These are phyloP conservation scores for Cutaneotrichosporon dermatis DNA, from an alignment of 1,284 basidiomycete species.

Conservation along the genomic window DNA sequence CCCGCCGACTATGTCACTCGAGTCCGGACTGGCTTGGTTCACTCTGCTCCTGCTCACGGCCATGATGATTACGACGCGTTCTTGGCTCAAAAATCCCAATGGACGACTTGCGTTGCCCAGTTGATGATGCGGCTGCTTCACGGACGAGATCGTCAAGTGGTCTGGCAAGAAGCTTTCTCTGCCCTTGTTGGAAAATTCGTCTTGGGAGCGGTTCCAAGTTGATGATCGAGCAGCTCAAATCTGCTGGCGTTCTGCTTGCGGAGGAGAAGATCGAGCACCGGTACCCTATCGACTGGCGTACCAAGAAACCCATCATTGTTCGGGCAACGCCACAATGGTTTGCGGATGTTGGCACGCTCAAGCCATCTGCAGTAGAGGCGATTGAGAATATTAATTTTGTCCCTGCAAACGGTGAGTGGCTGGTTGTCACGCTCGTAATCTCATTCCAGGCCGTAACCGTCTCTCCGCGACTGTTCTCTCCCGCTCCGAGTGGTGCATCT, in stretches of 20 bases:
- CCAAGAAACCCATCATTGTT: constrained; percentile 84
- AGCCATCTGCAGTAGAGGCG: constrained; percentile 66
- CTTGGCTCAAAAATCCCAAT: constrained; percentile 43
- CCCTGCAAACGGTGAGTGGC: constrained; percentile 63
- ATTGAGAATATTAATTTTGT: constrained; percentile 72
- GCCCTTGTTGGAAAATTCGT: constrained; percentile 64
- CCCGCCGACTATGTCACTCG: constrained; percentile 67
- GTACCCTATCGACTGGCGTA: constrained; percentile 98
- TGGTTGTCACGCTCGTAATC: constrained; percentile 4
- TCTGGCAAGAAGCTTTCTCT: constrained; percentile 46
- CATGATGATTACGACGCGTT: constrained; percentile 84
- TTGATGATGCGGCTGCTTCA: constrained; percentile 77
- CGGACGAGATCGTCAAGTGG: constrained; percentile 55
- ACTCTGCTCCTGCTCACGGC: constrained; percentile 93
- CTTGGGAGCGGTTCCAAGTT: constrained; percentile 65
- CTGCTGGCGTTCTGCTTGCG: constrained; percentile 60
- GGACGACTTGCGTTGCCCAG: constrained; percentile 61
- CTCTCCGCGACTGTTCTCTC: constrained; percentile 78
- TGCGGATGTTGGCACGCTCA: constrained; percentile 80
- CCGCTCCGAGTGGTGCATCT: constrained; percentile 98
- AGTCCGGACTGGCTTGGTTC: constrained; percentile 94
- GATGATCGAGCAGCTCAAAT: constrained; percentile 62
- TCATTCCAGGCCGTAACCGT: constrained; percentile 65
- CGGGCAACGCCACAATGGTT: constrained; percentile 99
- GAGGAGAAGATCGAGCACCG: constrained; percentile 73